phyloP scores from a whole-genome alignment of 2,329 filamentous ascomycete species.

The Epichloe hybrida region DNA sequence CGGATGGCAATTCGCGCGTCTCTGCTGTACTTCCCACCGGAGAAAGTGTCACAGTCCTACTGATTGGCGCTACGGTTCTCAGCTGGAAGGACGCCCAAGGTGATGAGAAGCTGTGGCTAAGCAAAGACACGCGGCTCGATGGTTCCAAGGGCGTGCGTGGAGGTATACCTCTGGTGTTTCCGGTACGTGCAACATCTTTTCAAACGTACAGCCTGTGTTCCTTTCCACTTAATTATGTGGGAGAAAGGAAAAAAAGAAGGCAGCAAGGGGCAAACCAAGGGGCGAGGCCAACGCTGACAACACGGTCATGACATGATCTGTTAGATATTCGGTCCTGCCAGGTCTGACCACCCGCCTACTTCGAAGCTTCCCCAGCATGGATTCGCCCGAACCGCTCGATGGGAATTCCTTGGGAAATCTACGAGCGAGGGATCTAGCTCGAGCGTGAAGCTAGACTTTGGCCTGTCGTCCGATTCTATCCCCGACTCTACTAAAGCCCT shows the following conservation, averaged over 20 bases:
- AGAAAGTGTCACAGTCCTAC: conserved; percentile 71
- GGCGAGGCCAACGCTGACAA: neutral
- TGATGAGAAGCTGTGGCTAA: conserved; percentile 76
- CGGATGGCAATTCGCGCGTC: conserved; percentile 57
- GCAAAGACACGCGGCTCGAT: conserved; percentile 66
- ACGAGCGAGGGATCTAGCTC: conserved; percentile 39
- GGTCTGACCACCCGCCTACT: conserved; percentile 64
- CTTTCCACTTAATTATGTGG: neutral
- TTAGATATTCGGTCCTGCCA: conserved; percentile 75
- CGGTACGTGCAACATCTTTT: conserved; percentile 40
- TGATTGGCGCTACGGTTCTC: conserved; percentile 85
- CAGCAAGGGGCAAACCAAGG: neutral
- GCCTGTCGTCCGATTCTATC: conserved; percentile 62
- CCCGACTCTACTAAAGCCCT: conserved; percentile 52
- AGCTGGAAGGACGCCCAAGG: conserved; percentile 80
- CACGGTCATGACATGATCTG: neutral
- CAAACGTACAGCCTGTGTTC: neutral
- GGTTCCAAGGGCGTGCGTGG: conserved; percentile 83
- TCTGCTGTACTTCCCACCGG: conserved; percentile 73
- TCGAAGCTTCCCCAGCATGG: conserved; percentile 79
- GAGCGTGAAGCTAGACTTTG: conserved; percentile 90
- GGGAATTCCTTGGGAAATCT: conserved; percentile 90
- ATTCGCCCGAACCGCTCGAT: conserved; percentile 77
- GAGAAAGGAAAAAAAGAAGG: neutral
- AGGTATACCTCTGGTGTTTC: conserved; percentile 86